Evolutionary conservation across 2,329 filamentous ascomycete genomes (phyloP).

Genomic region (Neonectria punicea): DNA sequence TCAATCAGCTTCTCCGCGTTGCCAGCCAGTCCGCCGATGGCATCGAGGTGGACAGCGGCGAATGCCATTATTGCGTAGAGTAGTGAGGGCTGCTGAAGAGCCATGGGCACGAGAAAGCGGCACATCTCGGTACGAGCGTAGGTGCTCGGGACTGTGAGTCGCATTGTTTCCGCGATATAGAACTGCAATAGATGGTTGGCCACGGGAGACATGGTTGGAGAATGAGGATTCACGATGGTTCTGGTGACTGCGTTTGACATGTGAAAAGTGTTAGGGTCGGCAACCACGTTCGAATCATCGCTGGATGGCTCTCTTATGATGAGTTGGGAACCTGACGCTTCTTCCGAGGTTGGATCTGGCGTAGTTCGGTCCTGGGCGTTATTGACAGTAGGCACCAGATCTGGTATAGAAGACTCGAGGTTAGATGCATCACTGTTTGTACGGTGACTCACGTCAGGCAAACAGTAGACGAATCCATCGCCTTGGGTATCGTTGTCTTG

Average conservation of each 20-base stretch:
- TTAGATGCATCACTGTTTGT: too few relatives aligned
- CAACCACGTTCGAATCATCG: not conserved
- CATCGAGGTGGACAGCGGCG: conserved; percentile 26
- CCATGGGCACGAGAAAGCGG: conserved; percentile 30
- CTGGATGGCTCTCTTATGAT: not conserved
- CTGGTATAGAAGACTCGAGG: not conserved
- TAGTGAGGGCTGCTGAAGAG: conserved; percentile 24
- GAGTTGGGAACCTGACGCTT: not conserved
- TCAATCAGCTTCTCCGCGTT: conserved; percentile 20
- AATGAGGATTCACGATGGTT: not conserved
- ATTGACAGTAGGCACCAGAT: not conserved
- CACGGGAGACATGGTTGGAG: conserved; percentile 17
- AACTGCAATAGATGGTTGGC: conserved; percentile 28
- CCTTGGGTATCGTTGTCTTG: conserved; percentile 6
- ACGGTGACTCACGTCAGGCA: not conserved
- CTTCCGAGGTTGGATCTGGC: not conserved
- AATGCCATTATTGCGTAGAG: conserved; percentile 31
- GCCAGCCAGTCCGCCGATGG: not conserved
- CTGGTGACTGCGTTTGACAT: not conserved
- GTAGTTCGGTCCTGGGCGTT: not conserved
- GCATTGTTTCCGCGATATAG: conserved; percentile 31
- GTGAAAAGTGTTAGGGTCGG: not conserved
- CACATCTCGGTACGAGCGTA: conserved; percentile 29
- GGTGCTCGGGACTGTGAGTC: conserved; percentile 29
- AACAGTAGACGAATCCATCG: conserved; percentile 23